phyloP scores from a whole-genome alignment of 2,329 filamentous ascomycete genomes.

The Xylaria sp. region DNA sequence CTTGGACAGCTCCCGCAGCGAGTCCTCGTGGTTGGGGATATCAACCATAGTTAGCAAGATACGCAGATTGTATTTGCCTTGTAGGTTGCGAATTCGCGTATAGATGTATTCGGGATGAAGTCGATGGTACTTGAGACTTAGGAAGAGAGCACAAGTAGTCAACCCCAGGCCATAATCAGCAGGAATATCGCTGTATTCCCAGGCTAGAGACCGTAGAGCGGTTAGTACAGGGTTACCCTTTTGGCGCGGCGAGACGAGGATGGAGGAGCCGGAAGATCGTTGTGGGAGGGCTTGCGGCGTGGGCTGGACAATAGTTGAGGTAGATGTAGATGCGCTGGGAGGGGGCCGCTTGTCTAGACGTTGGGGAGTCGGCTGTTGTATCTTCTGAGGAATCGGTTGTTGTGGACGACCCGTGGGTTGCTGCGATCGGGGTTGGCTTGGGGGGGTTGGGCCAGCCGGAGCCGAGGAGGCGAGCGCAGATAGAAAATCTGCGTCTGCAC shows the following conservation, averaged over 20 bases:
- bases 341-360: slow-evolving; percentile 63
- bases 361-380: slow-evolving; percentile 63
- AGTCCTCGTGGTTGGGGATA: slow-evolving; percentile 92
- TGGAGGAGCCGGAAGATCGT: slow-evolving; percentile 73
- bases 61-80: slow-evolving; percentile 86
- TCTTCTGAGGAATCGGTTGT: slow-evolving; percentile 56
- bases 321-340: slow-evolving; percentile 49
- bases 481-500: slow-evolving; percentile 56
- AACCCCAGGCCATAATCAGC: slow-evolving; percentile 90
- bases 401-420: slow-evolving; percentile 48
- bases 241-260: slow-evolving; percentile 90
- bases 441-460: slow-evolving; percentile 33
- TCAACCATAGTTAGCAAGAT: slow-evolving; percentile 92
- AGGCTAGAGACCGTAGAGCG: slow-evolving; percentile 81
- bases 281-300: slow-evolving; percentile 85
- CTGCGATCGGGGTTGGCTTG: slow-evolving; percentile 40
- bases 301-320: slow-evolving; percentile 79
- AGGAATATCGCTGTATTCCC: slow-evolving; percentile 98
- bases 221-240: slow-evolving; percentile 94
- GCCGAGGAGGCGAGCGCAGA: slow-evolving; percentile 49
- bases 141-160: slow-evolving; percentile 90
- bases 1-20: slow-evolving; percentile 88
- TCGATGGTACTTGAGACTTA: slow-evolving; percentile 96
- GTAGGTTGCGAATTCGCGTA: slow-evolving; percentile 84
- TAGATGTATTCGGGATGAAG: slow-evolving; percentile 98